Percentiles rank a stretch among this genome's conserved stretches.
Conservation (phyloP, 2,329 filamentous ascomycete species). For the Pseudodiploospora longispora region DNA sequence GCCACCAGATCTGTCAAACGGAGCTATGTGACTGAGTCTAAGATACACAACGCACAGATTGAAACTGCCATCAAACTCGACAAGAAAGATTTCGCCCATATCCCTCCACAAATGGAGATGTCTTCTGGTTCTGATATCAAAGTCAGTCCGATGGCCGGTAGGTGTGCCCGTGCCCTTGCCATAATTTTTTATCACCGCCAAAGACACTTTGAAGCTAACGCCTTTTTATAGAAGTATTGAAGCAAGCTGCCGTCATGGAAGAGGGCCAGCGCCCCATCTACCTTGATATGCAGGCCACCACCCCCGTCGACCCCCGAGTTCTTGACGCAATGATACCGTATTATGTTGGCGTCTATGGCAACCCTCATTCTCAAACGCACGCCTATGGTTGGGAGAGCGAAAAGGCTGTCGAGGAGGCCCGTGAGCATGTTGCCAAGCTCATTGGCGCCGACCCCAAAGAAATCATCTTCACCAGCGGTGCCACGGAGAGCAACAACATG, state of each 20-base stretch:
- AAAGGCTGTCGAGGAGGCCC: conserved; percentile 81
- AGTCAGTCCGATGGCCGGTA: conserved; percentile 68
- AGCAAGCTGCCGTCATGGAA: conserved; percentile 88
- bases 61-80: conserved; percentile 82
- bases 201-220: conserved; percentile 4
- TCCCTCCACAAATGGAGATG: conserved; percentile 26
- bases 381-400: conserved; percentile 99
- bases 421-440: conserved; percentile 72
- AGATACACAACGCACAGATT: conserved; percentile 71
- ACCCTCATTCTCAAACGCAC: conserved; percentile 94
- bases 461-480: conserved; percentile 97
- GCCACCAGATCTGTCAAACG: conserved; percentile 34
- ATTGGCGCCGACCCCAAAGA: conserved; percentile 95
- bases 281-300: conserved; percentile 96
- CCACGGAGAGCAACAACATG: conserved; percentile 99
- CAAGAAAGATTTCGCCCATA: conserved; percentile 69
- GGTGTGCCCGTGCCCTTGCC: conserved; percentile 15
- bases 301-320: conserved; percentile 87
- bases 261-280: conserved; percentile 92
- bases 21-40: conserved; percentile 78
- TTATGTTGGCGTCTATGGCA: conserved; percentile 88
- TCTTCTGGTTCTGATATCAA: conserved; percentile 38
- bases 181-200: neutral
- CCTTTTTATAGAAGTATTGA: conserved; percentile 57
- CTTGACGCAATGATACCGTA: conserved; percentile 95